Evolutionary conservation across 2,329 filamentous ascomycete genomes (phyloP).

Genomic region (Paecilomyces dactylethromorphus): DNA sequence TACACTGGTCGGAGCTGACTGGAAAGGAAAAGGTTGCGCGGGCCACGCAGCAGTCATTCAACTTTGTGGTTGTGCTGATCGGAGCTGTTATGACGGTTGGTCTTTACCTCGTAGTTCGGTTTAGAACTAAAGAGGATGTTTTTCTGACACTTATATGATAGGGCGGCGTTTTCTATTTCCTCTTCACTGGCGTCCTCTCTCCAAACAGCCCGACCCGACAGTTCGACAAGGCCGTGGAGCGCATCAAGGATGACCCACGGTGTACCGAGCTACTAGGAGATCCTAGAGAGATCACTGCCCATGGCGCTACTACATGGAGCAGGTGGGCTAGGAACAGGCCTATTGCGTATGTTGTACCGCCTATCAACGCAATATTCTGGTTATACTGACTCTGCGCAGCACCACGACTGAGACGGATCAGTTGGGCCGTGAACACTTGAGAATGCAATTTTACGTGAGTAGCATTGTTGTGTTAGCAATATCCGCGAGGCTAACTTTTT

Average conservation of each 20-base stretch:
- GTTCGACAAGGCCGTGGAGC: conserved; percentile 80
- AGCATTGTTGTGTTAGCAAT: neutral
- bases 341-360: conserved; percentile 38
- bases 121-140: neutral
- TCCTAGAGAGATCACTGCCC: conserved; percentile 66
- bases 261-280: conserved; percentile 72
- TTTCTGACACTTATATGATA: conserved; percentile 24
- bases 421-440: conserved; percentile 70
- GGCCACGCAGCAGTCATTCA: conserved; percentile 85
- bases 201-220: conserved; percentile 77
- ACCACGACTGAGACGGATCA: conserved; percentile 64
- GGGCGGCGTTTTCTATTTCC: conserved; percentile 69
- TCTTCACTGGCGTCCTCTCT: conserved; percentile 78
- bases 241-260: conserved; percentile 64
- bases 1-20: conserved; percentile 74
- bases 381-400: conserved; percentile 37
- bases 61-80: conserved; percentile 69
- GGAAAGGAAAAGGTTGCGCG: conserved; percentile 71
- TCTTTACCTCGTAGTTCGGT: neutral
- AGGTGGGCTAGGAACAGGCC: conserved; percentile 67
- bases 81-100: conserved; percentile 71
- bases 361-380: neutral
- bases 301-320: conserved; percentile 73
- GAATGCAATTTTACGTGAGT: conserved; percentile 76
- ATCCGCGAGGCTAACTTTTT: conserved; percentile 14